A percentile compares a stretch with the other conserved stretches of the same genome.
Evolutionary conservation across 495 filamentous ascomycete species (phyloP).

Genomic region (Neurospora africana): DNA sequence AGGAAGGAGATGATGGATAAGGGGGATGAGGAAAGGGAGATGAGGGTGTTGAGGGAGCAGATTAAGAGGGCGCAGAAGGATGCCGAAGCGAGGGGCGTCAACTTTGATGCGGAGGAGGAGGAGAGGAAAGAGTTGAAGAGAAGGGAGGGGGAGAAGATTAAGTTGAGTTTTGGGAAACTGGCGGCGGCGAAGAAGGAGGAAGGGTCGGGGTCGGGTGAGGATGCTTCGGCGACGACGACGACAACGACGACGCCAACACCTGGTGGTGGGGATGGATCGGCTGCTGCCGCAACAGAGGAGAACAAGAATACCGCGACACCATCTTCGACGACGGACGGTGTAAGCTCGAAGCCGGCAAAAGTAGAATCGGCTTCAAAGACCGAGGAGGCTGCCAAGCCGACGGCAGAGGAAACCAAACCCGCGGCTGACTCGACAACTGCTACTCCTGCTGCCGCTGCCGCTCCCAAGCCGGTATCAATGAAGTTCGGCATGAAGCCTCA

Average conservation of each 20-base stretch:
- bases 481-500: conserved; percentile 49
- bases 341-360: neutral
- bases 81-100: conserved; percentile 36
- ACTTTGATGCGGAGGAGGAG: conserved; percentile 31
- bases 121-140: conserved; percentile 47
- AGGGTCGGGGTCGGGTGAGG: neutral
- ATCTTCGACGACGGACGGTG: neutral
- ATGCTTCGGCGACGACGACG: neutral
- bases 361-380: neutral
- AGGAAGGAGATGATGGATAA: conserved; percentile 77
- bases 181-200: neutral
- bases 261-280: neutral
- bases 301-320: neutral
- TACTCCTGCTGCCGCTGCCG: conserved; percentile 1
- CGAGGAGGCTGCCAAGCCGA: neutral
- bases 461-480: conserved; percentile 36
- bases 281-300: neutral
- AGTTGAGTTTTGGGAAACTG: conserved; percentile 55
- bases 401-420: conserved; percentile 3
- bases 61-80: conserved; percentile 58
- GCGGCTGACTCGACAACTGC: neutral
- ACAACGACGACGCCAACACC: neutral
- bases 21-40: conserved; percentile 83
- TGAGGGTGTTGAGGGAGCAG: conserved; percentile 67
- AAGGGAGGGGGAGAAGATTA: conserved; percentile 75